Base-by-base conservation (phyloP, 2,329 filamentous ascomycete species). In the Sarocladium kiliense region DNA sequence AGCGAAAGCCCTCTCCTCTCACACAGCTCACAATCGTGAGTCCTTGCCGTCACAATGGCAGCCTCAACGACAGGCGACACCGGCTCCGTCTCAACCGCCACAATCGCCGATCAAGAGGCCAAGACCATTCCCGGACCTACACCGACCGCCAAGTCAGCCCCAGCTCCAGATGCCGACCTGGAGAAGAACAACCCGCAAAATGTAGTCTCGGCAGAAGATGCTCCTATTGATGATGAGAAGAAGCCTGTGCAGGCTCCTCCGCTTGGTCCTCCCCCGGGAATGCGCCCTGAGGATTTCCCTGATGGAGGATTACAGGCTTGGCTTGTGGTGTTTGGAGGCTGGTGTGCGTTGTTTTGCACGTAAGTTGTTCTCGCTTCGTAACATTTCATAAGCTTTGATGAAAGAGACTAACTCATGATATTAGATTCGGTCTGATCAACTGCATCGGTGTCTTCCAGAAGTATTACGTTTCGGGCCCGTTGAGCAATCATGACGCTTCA, bases 251-350 rank as follows among this genome's bases (percentile, higher is more conserved):
- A 56, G 26, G 51, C 44, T 3, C 56, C 55, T 5, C 51, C 58
- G 5, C 54, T 53, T 6, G 63, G 59, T 3, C 63, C 62, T 16
- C 67, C 69, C 5, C 64, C 66, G 19, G 71, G 66, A 3, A 65
- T 71, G 58, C 72, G 71, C 54, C 75, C 77, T 6, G 66, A 68
- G n/a, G 77, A 80, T 58, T 84, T 83, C 56, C 82, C 82, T 1
- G 82, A 86, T 61, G 82, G 82, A 39, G 82, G 82, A 2, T 44
- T 64, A 2, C 68, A 78, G 58, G 83, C 84, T 9, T 85, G 82
- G 80, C 21, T 49, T 5, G 51, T 53, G 12, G 30, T 45, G n/a
- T 53, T 58, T 21, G 57, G 57, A 27, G 55, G 55, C 12, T 58
- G 51, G 50, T 56, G 51, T 39, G 55, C 49, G 3, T 18, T 51